A percentile compares a stretch with the other conserved stretches of the same genome.
These are phyloP conservation scores for Colletotrichum melonis DNA, from an alignment of 2,329 filamentous ascomycete genomes.

Conservation along the genomic window DNA sequence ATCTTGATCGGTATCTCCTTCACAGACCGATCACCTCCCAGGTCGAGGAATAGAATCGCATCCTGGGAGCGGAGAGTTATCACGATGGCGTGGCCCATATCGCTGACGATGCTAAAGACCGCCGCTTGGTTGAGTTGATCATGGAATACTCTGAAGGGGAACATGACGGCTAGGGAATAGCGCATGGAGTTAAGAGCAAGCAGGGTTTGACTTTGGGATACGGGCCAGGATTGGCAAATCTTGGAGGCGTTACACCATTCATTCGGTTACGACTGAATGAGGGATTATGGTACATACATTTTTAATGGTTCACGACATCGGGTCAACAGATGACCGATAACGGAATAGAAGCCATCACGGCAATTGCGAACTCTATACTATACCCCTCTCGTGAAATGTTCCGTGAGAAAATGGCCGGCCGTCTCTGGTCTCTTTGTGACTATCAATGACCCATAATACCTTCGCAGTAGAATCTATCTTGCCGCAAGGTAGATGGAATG, in stretches of 20 bases:
- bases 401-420: background rate
- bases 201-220: background rate
- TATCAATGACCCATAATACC: too few species aligned
- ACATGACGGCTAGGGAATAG: background rate
- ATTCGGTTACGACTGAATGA: slow-evolving; percentile 15
- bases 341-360: slow-evolving; percentile 12
- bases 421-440: background rate
- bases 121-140: background rate
- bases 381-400: background rate
- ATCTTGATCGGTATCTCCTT: background rate
- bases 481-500: too few species aligned
- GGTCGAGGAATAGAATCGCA: background rate
- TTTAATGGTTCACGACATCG: background rate
- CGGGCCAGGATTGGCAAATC: background rate
- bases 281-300: slow-evolving; percentile 8
- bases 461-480: background rate
- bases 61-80: background rate
- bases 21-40: background rate
- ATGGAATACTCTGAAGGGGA: background rate
- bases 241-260: slow-evolving; percentile 8
- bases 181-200: slow-evolving; percentile 12
- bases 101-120: background rate
- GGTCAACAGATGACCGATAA: slow-evolving; percentile 28
- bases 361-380: background rate
- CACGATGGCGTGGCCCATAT: background rate